phyloP scores from a whole-genome alignment of 2,329 filamentous ascomycete genomes.

The Aspergillus amoenus region DNA sequence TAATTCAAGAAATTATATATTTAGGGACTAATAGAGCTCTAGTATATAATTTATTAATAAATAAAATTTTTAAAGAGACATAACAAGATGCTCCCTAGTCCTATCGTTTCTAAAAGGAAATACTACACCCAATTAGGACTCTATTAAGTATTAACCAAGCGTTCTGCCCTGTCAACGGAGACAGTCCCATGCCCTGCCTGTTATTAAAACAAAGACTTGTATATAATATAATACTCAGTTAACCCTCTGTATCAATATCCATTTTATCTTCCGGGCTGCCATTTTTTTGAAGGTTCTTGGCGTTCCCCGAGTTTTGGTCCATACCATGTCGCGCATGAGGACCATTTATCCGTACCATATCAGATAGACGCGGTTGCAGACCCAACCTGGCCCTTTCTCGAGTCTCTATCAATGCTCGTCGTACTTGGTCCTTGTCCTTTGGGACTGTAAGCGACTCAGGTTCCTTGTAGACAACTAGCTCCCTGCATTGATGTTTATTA shows the following conservation, averaged over 20 bases:
- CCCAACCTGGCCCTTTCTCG: slow-evolving; percentile 12
- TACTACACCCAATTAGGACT: no score
- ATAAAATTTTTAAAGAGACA: no score
- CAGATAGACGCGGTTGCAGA: neutral
- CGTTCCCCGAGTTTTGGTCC: neutral
- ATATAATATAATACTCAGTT: neutral
- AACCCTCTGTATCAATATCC: slow-evolving; percentile 1
- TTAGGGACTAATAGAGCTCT: no score
- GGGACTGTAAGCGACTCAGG: slow-evolving; percentile 75
- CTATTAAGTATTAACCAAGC: no score
- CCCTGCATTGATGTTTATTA: slow-evolving; percentile 57
- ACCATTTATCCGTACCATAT: neutral
- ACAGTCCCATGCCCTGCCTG: no score
- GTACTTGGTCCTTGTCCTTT: slow-evolving; percentile 69
- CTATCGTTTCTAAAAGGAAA: no score
- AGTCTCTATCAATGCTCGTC: slow-evolving; percentile 57
- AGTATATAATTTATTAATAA: no score
- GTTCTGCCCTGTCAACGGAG: no score
- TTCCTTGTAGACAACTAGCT: slow-evolving; percentile 79
- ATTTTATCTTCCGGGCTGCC: neutral
- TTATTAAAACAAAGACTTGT: no score
- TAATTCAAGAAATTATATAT: no score
- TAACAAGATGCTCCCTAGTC: no score
- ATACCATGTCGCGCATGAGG: neutral
- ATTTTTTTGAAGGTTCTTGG: neutral